Conservation (phyloP, 441 rosid genomes). For the Isatis lusitanica region DNA sequence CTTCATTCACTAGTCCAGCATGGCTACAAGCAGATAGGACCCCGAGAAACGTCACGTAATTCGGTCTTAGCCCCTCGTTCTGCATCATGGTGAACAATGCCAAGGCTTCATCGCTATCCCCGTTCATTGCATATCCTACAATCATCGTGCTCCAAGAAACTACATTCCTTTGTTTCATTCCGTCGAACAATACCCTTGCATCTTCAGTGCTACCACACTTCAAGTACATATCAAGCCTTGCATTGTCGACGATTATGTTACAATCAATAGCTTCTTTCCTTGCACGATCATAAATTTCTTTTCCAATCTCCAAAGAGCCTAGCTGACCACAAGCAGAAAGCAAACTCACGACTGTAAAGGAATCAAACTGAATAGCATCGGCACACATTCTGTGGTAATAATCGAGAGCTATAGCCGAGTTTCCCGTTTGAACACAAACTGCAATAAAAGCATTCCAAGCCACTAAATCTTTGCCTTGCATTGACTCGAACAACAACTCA, state of each 20-base stretch:
- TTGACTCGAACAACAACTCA: slow-evolving; percentile 45
- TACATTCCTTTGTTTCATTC: slow-evolving; percentile 43
- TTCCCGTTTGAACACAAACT: slow-evolving; percentile 41
- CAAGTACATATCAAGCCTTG: slow-evolving; percentile 47
- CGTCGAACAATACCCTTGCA: slow-evolving; percentile 37
- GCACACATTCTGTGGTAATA: slow-evolving; percentile 39
- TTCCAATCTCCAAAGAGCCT: slow-evolving; percentile 45
- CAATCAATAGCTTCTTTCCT: slow-evolving; percentile 31
- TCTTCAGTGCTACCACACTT: slow-evolving; percentile 44
- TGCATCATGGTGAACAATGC: slow-evolving; percentile 39
- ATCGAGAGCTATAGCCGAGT: slow-evolving; percentile 37
- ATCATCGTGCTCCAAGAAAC: slow-evolving; percentile 51
- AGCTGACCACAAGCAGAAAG: slow-evolving; percentile 52
- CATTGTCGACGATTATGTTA: slow-evolving; percentile 46
- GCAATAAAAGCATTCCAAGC: slow-evolving; percentile 55
- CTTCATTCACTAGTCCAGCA: slow-evolving; percentile 44
- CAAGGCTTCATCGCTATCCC: slow-evolving; percentile 45
- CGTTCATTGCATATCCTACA: slow-evolving; percentile 49
- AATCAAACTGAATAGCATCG: slow-evolving; percentile 38
- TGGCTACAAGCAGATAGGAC: slow-evolving; percentile 49
- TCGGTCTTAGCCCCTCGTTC: slow-evolving; percentile 37
- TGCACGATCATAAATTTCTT: slow-evolving; percentile 34
- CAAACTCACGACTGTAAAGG: slow-evolving; percentile 41
- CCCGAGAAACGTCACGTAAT: slow-evolving; percentile 45
- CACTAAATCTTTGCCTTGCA: slow-evolving; percentile 50